A percentile compares a stretch with the other conserved stretches of the same genome.
phyloP scores from a whole-genome alignment of 306 rosid species.

The Ormosia emarginata region DNA sequence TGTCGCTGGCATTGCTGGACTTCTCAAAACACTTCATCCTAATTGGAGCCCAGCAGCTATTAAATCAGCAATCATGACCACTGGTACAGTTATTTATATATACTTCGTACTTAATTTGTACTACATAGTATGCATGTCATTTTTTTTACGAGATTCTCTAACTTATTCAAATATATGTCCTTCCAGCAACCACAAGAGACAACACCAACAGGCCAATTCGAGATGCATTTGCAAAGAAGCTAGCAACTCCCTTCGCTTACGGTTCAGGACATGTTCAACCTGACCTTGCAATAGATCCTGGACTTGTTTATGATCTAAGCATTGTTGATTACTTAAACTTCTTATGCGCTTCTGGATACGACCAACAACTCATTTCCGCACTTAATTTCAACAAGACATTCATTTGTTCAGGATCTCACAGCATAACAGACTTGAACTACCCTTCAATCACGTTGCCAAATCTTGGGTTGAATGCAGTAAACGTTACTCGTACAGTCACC shows the following conservation, averaged over 20 bases:
- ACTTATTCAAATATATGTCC: background rate
- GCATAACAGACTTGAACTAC: slow-evolving; percentile 18
- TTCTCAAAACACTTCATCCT: slow-evolving; percentile 20
- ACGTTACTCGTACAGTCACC: slow-evolving; percentile 4
- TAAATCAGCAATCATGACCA: slow-evolving; percentile 31
- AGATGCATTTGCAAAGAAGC: background rate
- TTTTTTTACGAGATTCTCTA: background rate
- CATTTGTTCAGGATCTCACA: background rate
- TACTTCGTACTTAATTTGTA: no score
- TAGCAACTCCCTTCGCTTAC: slow-evolving; percentile 16
- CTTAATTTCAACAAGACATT: background rate
- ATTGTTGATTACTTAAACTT: slow-evolving; percentile 17
- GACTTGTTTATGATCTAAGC: slow-evolving; percentile 19
- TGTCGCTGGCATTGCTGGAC: slow-evolving; percentile 24
- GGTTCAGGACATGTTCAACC: slow-evolving; percentile 25
- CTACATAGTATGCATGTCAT: background rate
- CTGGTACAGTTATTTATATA: background rate
- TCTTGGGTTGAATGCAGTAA: background rate
- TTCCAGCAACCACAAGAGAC: background rate
- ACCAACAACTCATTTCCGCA: background rate
- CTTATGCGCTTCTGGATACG: slow-evolving; percentile 22
- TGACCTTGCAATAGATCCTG: slow-evolving; percentile 22
- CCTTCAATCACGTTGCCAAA: slow-evolving; percentile 32
- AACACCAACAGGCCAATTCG: slow-evolving; percentile 4
- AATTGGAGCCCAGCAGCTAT: slow-evolving; percentile 25